Conservation (phyloP, 1,284 basidiomycete species). For the Malassezia obtusa region DNA sequence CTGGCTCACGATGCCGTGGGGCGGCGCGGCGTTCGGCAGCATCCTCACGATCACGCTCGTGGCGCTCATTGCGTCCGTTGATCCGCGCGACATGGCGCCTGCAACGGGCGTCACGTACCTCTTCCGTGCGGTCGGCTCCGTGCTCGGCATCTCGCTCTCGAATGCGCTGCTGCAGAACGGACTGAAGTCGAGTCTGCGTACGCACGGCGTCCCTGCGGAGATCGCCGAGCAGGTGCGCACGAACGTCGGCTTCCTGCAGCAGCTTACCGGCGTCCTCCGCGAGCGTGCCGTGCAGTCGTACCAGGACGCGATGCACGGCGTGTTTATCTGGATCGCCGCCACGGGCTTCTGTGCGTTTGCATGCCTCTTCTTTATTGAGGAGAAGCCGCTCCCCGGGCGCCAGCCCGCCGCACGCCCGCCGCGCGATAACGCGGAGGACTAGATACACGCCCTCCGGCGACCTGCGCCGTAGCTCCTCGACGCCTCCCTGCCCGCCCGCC, state of each 20-base stretch:
- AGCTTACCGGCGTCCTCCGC: constrained; percentile 11
- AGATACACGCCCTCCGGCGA: neutral
- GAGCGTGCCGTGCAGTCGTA: constrained; percentile 46
- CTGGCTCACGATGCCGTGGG: constrained; percentile 44
- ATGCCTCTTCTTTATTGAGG: constrained; percentile 44
- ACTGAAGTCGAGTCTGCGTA: constrained; percentile 38
- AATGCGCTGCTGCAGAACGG: constrained; percentile 48
- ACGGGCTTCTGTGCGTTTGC: constrained; percentile 43
- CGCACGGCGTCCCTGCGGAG: constrained; percentile 33
- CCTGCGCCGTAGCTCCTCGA: too few relatives aligned
- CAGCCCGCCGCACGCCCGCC: constrained; percentile 18
- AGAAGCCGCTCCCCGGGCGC: constrained; percentile 45
- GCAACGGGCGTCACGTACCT: constrained; percentile 48
- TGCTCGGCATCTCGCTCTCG: constrained; percentile 49
- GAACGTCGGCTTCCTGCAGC: constrained; percentile 28
- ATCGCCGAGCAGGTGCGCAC: constrained; percentile 42
- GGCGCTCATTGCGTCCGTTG: constrained; percentile 47
- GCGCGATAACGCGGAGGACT: constrained; percentile 11
- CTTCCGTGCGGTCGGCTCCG: constrained; percentile 49
- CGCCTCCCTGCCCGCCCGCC: neutral
- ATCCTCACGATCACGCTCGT: constrained; percentile 48
- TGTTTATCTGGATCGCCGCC: constrained; percentile 46
- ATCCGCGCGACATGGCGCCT: constrained; percentile 47
- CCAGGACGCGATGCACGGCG: constrained; percentile 45
- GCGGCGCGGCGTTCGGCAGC: constrained; percentile 46